Percentiles rank a stretch among this genome's conserved stretches.
These are phyloP conservation scores for Chlamydomonas sp. DNA, from an alignment of 139 green algal genomes.

Conservation along the genomic window DNA sequence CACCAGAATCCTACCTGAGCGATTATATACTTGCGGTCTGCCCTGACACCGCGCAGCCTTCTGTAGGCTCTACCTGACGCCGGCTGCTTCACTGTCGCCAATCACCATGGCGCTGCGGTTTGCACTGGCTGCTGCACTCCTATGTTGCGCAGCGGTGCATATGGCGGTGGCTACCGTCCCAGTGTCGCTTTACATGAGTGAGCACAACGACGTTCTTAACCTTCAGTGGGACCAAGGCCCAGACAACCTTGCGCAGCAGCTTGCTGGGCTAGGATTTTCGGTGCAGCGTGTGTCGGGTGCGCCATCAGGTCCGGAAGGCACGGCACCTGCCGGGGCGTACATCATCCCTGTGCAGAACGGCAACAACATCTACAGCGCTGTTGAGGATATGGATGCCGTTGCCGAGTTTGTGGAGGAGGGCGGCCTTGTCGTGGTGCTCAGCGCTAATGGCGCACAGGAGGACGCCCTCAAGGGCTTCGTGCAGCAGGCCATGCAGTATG, in stretches of 20 bases:
- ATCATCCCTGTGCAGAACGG: constrained; percentile 20
- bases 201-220: background rate
- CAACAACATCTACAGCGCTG: background rate
- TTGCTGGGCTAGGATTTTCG: background rate
- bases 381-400: constrained; percentile 6
- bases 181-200: constrained; percentile 14
- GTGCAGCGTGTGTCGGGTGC: background rate
- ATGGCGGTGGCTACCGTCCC: too few relatives aligned
- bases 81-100: too few relatives aligned
- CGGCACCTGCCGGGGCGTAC: background rate
- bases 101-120: too few relatives aligned
- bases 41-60: too few relatives aligned
- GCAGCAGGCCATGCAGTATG: background rate
- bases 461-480: background rate
- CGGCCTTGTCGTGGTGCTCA: constrained; percentile 10
- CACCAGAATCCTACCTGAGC: too few relatives aligned
- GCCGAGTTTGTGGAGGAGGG: background rate
- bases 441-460: background rate
- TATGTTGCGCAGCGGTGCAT: too few relatives aligned
- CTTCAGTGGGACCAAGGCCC: background rate
- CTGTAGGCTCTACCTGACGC: too few relatives aligned
- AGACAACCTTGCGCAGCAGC: background rate
- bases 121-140: too few relatives aligned
- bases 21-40: too few relatives aligned
- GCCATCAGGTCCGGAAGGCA: background rate